These are phyloP conservation scores for Ocimum tenuiflorum DNA, from an alignment of 257 asterid species.

Conservation along the genomic window DNA sequence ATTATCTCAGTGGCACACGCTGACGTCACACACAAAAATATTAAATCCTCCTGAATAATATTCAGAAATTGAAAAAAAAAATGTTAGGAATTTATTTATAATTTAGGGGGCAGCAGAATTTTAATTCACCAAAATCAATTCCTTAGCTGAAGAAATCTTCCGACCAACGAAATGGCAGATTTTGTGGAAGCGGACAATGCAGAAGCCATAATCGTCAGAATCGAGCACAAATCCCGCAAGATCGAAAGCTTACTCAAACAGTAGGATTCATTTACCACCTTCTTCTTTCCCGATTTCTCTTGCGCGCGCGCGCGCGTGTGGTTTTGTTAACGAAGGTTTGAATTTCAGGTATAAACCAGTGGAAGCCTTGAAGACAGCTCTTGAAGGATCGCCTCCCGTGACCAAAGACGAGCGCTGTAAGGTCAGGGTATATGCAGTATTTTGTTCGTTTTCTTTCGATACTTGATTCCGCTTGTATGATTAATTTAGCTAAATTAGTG, in stretches of 20 bases:
- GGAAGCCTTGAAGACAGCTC: slow-evolving; percentile 94
- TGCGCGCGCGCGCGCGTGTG: too few species aligned
- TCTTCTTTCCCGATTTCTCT: too few species aligned
- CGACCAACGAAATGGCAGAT: slow-evolving; percentile 37
- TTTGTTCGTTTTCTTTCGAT: too few species aligned
- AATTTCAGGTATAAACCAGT: slow-evolving; percentile 81
- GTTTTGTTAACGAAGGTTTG: neutral
- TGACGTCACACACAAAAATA: too few species aligned
- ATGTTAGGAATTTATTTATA: too few species aligned
- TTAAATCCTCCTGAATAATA: too few species aligned
- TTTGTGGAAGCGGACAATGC: slow-evolving; percentile 72
- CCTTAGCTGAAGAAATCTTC: slow-evolving; percentile 11
- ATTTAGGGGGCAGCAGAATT: too few species aligned
- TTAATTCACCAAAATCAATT: slow-evolving; percentile 7
- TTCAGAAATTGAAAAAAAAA: too few species aligned
- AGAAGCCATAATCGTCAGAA: slow-evolving; percentile 81
- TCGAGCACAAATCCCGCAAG: slow-evolving; percentile 95
- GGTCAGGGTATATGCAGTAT: slow-evolving; percentile 35
- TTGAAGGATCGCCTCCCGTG: slow-evolving; percentile 91
- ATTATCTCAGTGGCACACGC: too few species aligned
- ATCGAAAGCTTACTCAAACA: slow-evolving; percentile 97
- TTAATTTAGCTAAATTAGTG: neutral
- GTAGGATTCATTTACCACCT: slow-evolving; percentile 22
- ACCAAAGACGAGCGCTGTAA: slow-evolving; percentile 97
- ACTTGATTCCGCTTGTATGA: neutral